A percentile compares a stretch with the other conserved stretches of the same genome.
Evolutionary conservation across 164 flowering plant species (phyloP).

Genomic region (Stephania yunnanensis): DNA sequence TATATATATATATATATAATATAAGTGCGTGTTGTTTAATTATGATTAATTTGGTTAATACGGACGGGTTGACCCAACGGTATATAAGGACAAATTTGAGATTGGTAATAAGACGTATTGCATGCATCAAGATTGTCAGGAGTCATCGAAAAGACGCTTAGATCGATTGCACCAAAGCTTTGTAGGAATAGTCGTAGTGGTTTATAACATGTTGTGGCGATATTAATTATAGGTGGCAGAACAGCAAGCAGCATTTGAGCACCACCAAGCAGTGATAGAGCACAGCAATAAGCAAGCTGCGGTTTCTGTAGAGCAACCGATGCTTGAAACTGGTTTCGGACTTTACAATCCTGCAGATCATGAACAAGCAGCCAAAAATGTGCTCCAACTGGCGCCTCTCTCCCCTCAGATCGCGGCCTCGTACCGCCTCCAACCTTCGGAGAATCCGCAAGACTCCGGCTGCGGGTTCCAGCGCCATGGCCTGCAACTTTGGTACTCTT

Average conservation of each 20-base stretch:
- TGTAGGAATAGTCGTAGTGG: no score
- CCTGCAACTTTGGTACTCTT: constrained; percentile 22
- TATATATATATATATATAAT: no score
- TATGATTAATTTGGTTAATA: no score
- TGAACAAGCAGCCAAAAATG: constrained; percentile 31
- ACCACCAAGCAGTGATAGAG: constrained; percentile 25
- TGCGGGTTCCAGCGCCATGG: constrained; percentile 17
- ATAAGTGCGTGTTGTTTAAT: no score
- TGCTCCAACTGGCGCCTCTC: constrained; percentile 43
- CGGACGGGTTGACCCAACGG: no score
- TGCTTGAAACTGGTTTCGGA: constrained; percentile 33
- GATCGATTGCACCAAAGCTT: no score
- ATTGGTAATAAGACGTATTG: no score
- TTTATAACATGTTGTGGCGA: background rate
- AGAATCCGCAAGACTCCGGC: constrained; percentile 38
- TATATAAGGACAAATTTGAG: no score
- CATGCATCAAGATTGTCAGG: no score
- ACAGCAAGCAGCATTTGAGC: constrained; percentile 29
- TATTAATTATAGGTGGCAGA: constrained; percentile 21
- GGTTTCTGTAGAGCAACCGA: constrained; percentile 19
- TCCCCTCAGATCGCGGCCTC: constrained; percentile 23
- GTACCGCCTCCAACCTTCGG: constrained; percentile 42
- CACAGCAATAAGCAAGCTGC: constrained; percentile 14
- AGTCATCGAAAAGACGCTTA: no score
- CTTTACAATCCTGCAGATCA: constrained; percentile 22